Evolutionary conservation across 1,284 basidiomycete species (phyloP).

Genomic region (Boletus hoseneyae): DNA sequence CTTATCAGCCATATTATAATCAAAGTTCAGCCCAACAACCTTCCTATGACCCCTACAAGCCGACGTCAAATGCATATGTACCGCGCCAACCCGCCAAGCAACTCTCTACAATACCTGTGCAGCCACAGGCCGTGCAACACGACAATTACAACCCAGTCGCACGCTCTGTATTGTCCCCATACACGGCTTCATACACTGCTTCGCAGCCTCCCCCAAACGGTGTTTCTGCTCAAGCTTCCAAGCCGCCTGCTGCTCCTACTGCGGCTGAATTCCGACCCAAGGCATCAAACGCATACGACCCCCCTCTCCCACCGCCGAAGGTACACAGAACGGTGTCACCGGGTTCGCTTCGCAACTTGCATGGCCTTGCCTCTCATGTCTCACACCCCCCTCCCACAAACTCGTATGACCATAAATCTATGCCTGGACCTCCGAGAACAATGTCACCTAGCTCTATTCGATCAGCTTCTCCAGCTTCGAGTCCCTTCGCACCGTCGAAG

Average conservation of each 20-base stretch:
- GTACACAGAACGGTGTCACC: conserved; percentile 31
- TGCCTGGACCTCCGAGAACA: conserved; percentile 26
- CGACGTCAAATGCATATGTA: conserved; percentile 17
- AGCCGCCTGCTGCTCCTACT: conserved; percentile 35
- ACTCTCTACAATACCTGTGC: conserved; percentile 20
- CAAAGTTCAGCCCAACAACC: conserved; percentile 16
- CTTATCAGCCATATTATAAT: conserved; percentile 15
- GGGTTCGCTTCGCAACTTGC: conserved; percentile 23
- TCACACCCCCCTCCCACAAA: conserved; percentile 14
- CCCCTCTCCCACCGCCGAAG: conserved; percentile 62
- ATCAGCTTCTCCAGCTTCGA: conserved; percentile 28
- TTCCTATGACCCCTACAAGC: conserved; percentile 34
- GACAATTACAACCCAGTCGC: conserved; percentile 11
- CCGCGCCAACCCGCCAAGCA: conserved; percentile 17
- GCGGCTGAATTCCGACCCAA: conserved; percentile 53
- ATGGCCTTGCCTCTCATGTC: conserved; percentile 13
- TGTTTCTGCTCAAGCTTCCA: conserved; percentile 27
- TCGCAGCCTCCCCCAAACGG: conserved; percentile 18
- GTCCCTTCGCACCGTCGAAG: conserved; percentile 25
- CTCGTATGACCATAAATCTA: conserved; percentile 18
- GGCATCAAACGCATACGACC: conserved; percentile 73
- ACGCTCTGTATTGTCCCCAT: conserved; percentile 24
- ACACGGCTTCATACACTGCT: conserved; percentile 19
- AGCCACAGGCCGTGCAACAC: conserved; percentile 14
- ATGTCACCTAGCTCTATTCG: conserved; percentile 36